Evolutionary conservation across 2,329 filamentous ascomycete genomes (phyloP).

Genomic region (Knufia petricola): DNA sequence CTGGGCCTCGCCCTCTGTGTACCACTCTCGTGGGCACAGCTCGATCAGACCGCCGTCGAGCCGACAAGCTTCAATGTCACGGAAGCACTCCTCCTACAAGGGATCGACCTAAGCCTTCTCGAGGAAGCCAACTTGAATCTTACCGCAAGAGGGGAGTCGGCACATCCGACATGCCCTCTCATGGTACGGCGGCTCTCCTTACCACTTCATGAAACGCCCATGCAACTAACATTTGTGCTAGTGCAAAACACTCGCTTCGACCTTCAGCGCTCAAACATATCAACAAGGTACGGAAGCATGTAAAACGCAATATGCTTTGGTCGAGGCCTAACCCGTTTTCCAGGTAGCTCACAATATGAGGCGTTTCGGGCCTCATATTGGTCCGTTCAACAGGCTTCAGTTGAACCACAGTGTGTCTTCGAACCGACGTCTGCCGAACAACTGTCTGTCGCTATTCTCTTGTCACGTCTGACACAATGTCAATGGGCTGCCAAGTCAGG

Average conservation of each 20-base stretch:
- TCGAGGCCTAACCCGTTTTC: too few relatives aligned
- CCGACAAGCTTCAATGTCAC: slow-evolving; percentile 14
- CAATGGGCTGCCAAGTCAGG: slow-evolving; percentile 48
- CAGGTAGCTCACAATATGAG: too few relatives aligned
- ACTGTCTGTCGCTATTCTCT: slow-evolving; percentile 27
- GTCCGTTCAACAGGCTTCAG: slow-evolving; percentile 30
- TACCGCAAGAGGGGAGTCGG: too few relatives aligned
- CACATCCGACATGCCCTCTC: too few relatives aligned
- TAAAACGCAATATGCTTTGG: too few relatives aligned
- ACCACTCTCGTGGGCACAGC: background rate
- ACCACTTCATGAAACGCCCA: too few relatives aligned
- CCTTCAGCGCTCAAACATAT: too few relatives aligned
- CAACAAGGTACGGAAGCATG: too few relatives aligned
- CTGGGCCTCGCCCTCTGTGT: background rate
- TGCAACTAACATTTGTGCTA: too few relatives aligned
- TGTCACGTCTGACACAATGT: slow-evolving; percentile 27
- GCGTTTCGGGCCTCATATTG: slow-evolving; percentile 25
- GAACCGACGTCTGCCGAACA: slow-evolving; percentile 24
- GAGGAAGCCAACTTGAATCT: too few relatives aligned
- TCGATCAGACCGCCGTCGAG: slow-evolving; percentile 10
- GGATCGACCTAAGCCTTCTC: slow-evolving; percentile 8
- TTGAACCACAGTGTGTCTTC: slow-evolving; percentile 29
- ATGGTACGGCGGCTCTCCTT: too few relatives aligned
- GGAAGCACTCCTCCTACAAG: slow-evolving; percentile 12
- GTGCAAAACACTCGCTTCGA: too few relatives aligned